Conservation (phyloP, 2,329 filamentous ascomycete genomes). For the Didymella lethalis region DNA sequence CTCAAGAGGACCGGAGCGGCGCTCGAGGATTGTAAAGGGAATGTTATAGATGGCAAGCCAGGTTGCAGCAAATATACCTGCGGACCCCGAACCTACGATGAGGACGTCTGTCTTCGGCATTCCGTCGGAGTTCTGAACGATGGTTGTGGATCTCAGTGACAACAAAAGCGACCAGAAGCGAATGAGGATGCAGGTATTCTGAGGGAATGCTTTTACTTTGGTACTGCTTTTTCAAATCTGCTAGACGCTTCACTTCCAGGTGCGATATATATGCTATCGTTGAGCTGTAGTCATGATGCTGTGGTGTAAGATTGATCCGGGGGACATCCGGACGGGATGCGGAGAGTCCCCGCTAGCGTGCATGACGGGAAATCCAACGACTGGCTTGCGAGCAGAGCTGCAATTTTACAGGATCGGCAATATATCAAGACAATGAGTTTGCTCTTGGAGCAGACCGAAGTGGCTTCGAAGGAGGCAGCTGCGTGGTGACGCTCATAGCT, state of each 20-base stretch:
- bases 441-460: not conserved
- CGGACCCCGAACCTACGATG: constrained; percentile 68
- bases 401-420: not conserved
- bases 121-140: not conserved
- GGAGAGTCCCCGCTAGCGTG: constrained; percentile 17
- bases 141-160: not conserved
- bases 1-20: constrained; percentile 61
- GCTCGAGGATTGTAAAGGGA: constrained; percentile 65
- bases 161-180: not conserved
- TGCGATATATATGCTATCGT: constrained; percentile 3
- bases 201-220: too few species aligned
- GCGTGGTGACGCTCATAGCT: not conserved
- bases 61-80: constrained; percentile 67
- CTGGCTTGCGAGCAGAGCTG: not conserved
- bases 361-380: constrained; percentile 6
- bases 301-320: constrained; percentile 5
- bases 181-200: not conserved
- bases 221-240: too few species aligned
- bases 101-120: constrained; percentile 60
- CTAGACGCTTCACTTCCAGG: not conserved
- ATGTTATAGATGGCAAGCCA: constrained; percentile 68
- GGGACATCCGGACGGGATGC: constrained; percentile 6
- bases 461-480: not conserved
- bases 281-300: constrained; percentile 12
- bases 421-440: not conserved